A percentile compares a stretch with the other conserved stretches of the same genome.
Conservation (phyloP, 441 rosid genomes). For the Pelargonium citronellum region DNA sequence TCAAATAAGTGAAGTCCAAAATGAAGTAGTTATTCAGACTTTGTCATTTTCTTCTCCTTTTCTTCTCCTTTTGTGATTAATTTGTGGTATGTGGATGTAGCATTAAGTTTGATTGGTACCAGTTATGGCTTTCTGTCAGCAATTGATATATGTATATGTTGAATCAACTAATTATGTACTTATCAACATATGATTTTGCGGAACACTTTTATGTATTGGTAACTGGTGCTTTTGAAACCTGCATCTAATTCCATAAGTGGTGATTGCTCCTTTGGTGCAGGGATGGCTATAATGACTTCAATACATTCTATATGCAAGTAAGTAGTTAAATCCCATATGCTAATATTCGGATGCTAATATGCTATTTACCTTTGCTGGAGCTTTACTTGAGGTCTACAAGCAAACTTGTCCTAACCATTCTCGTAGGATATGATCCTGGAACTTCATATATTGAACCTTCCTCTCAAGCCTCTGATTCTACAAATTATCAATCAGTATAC, state of each 20-base stretch:
- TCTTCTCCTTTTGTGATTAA: too few species aligned
- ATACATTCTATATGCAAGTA: slow-evolving; percentile 99
- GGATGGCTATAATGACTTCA: slow-evolving; percentile 99
- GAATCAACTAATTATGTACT: slow-evolving; percentile 2
- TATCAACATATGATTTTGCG: slow-evolving; percentile 3
- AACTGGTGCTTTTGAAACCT: slow-evolving; percentile 10
- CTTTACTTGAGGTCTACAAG: not conserved
- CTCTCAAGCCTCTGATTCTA: slow-evolving; percentile 3
- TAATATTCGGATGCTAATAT: not conserved
- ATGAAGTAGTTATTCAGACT: too few species aligned
- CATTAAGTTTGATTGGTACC: not conserved
- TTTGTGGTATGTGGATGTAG: not conserved
- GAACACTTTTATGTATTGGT: slow-evolving; percentile 10
- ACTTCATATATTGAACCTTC: not conserved
- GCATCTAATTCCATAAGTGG: not conserved
- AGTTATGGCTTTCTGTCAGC: not conserved
- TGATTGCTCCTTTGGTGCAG: slow-evolving; percentile 46
- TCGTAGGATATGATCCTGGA: not conserved
- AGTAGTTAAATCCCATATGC: slow-evolving; percentile 27
- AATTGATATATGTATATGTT: not conserved
- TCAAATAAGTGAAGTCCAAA: too few species aligned
- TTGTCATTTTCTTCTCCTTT: too few species aligned
- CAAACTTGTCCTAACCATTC: not conserved
- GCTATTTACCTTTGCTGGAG: slow-evolving; percentile 7
- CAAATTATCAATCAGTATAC: not conserved